phyloP scores from a whole-genome alignment of 2,329 filamentous ascomycete genomes.

The Claviceps sp. region DNA sequence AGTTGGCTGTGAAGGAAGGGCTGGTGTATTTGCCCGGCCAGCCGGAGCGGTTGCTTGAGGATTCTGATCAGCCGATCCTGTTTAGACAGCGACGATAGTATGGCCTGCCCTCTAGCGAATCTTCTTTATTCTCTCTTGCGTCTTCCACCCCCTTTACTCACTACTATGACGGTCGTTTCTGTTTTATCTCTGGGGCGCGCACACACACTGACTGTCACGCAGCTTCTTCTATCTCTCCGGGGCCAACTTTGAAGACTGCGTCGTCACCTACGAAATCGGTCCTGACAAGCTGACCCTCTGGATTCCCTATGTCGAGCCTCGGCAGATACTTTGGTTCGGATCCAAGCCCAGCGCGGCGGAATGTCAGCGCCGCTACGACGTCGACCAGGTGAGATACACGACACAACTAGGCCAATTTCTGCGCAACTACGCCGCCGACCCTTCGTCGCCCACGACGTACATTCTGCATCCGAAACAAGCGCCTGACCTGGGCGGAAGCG shows the following conservation, averaged over 20 bases:
- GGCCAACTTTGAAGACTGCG: slow-evolving; percentile 39
- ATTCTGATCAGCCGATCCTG: slow-evolving; percentile 42
- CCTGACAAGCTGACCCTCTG: slow-evolving; percentile 56
- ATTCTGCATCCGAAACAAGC: slow-evolving; percentile 36
- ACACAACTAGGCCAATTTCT: slow-evolving; percentile 37
- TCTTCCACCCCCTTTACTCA: not conserved
- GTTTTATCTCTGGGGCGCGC: not conserved
- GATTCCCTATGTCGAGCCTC: slow-evolving; percentile 55
- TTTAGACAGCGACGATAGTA: slow-evolving; percentile 49
- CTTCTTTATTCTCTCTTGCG: not conserved
- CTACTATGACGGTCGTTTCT: not conserved
- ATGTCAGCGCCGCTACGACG: slow-evolving; percentile 48
- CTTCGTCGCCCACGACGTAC: slow-evolving; percentile 26
- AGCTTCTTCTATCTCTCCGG: slow-evolving; percentile 49
- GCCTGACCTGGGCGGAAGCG: slow-evolving; percentile 9
- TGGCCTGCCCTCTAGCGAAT: slow-evolving; percentile 10
- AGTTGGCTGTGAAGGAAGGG: slow-evolving; percentile 35
- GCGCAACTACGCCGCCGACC: slow-evolving; percentile 19
- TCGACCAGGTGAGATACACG: slow-evolving; percentile 56
- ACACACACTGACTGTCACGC: not conserved
- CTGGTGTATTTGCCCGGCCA: slow-evolving; percentile 44
- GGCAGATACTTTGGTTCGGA: slow-evolving; percentile 50
- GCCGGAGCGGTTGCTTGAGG: slow-evolving; percentile 36
- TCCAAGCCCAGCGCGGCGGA: slow-evolving; percentile 46
- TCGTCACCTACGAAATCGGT: slow-evolving; percentile 43